Base-by-base conservation (phyloP, 192 early-diverging fungal species). In the Backusella macrospora region DNA sequence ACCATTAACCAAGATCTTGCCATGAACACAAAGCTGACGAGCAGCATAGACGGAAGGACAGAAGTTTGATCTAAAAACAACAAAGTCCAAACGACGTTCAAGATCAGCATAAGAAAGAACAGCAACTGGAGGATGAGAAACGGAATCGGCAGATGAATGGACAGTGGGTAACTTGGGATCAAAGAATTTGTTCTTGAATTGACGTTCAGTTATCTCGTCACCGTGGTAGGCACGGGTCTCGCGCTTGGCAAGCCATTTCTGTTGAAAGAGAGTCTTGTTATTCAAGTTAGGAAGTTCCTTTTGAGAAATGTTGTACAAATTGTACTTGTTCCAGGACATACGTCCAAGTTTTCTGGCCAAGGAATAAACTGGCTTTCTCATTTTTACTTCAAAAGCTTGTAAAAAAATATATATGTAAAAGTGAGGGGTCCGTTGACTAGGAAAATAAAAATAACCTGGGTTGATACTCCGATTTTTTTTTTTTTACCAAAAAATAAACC, bases 321-420 rank as follows among this genome's bases (percentile, higher is more conserved):
- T 98, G 84, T 90, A 88, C 76, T 91, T 91, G 86, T 96, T 89
- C 98, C 98, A 99, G 46, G 95, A 95, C 95, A 98, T 94, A 70
- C 96, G 92, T 65, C 96, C 86, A 62, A 97, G 89, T 71, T 87
- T 81, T 68, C 90, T 83, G 42, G 81, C 69, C 18, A 87, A 75
- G 13, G 83, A 85, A 39, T 75, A 73, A 3, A 73, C 40, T 42
- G 80, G 80, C 46, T 82, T 82, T 70, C 70, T 72, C 76, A 77
- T 77, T 55, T 55, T 37, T n/a, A 39, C 10, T 74, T 12, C 26
- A 59, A 14, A 14, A 14, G 10, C 14, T 10, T 59, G 26, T 59
- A 23, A 26, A 59, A 26, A 59, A 59, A 59, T 1, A 34, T 1
- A 34, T 34, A 34, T 34, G 2, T 34, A 34, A 34, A 34, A 34